phyloP scores from a whole-genome alignment of 2,329 filamentous ascomycete genomes.

The Scedosporium apiospermum region DNA sequence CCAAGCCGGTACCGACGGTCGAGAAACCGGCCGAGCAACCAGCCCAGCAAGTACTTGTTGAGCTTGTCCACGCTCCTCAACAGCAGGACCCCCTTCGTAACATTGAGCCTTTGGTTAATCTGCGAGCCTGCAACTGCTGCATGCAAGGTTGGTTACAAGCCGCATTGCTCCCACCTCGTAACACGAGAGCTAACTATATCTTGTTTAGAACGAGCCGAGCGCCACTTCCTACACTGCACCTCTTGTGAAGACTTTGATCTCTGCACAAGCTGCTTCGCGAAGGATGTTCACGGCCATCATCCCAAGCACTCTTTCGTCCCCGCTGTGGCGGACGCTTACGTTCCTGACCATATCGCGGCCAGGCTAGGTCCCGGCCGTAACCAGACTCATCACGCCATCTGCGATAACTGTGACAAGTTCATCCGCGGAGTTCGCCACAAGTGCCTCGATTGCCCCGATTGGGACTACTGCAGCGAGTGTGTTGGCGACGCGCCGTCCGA shows the following conservation, averaged over 20 bases:
- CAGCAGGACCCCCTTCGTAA: too few species aligned
- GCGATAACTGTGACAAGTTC: slow-evolving; percentile 78
- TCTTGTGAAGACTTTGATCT: slow-evolving; percentile 86
- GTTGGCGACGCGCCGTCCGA: slow-evolving; percentile 53
- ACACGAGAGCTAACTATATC: slow-evolving; percentile 7
- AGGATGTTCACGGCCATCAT: slow-evolving; percentile 78
- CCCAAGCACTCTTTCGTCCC: slow-evolving; percentile 74
- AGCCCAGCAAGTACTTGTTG: background rate
- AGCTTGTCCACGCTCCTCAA: background rate
- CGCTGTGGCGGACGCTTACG: slow-evolving; percentile 51
- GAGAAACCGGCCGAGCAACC: background rate
- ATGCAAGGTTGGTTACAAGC: slow-evolving; percentile 27
- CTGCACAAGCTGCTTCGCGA: slow-evolving; percentile 71
- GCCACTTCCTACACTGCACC: slow-evolving; percentile 75
- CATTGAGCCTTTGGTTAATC: too few species aligned
- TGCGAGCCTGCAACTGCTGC: slow-evolving; percentile 59
- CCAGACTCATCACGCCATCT: slow-evolving; percentile 76
- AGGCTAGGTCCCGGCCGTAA: slow-evolving; percentile 75
- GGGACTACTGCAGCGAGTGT: slow-evolving; percentile 85
- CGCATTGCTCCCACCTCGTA: background rate
- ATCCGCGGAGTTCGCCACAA: slow-evolving; percentile 90
- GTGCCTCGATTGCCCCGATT: slow-evolving; percentile 93
- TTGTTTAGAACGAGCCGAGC: slow-evolving; percentile 56
- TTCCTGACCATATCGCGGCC: slow-evolving; percentile 52
- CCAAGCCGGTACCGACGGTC: slow-evolving; percentile 1